These are phyloP conservation scores for Spatholobus suberectus DNA, from an alignment of 306 rosid genomes.

Conservation along the genomic window DNA sequence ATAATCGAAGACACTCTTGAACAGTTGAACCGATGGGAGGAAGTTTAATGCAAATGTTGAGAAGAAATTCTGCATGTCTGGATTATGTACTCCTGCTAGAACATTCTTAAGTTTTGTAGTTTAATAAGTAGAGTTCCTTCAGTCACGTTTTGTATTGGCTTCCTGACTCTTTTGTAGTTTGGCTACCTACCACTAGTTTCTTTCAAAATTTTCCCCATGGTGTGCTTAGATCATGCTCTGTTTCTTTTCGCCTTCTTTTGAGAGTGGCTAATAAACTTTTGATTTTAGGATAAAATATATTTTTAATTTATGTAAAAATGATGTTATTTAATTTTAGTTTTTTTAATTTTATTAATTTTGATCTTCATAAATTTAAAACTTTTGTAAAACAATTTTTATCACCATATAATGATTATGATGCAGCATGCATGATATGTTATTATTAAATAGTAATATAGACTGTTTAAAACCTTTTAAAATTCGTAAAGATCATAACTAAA, in stretches of 20 bases:
- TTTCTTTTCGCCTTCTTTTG: not conserved
- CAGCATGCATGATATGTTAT: not conserved
- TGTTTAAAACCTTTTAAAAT: too few relatives aligned
- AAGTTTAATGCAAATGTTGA: not conserved
- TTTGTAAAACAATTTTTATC: not conserved
- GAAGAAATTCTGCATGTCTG: not conserved
- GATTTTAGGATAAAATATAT: not conserved
- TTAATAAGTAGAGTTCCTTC: not conserved
- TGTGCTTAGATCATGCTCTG: not conserved
- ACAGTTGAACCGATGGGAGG: not conserved
- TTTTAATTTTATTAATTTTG: not conserved
- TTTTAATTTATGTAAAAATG: not conserved
- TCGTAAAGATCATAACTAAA: not conserved
- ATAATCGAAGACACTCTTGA: not conserved
- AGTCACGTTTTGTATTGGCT: not conserved
- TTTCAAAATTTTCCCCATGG: not conserved
- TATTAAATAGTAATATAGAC: not conserved
- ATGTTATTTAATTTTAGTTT: not conserved
- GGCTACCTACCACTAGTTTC: not conserved
- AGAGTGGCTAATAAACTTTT: not conserved
- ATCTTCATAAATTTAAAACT: not conserved
- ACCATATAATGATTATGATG: not conserved
- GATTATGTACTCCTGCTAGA: not conserved
- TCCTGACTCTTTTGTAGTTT: not conserved
- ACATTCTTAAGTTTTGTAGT: not conserved